A percentile compares a stretch with the other conserved stretches of the same genome.
Conservation (phyloP, 1,284 basidiomycete species). For the Tilletia setariae region DNA sequence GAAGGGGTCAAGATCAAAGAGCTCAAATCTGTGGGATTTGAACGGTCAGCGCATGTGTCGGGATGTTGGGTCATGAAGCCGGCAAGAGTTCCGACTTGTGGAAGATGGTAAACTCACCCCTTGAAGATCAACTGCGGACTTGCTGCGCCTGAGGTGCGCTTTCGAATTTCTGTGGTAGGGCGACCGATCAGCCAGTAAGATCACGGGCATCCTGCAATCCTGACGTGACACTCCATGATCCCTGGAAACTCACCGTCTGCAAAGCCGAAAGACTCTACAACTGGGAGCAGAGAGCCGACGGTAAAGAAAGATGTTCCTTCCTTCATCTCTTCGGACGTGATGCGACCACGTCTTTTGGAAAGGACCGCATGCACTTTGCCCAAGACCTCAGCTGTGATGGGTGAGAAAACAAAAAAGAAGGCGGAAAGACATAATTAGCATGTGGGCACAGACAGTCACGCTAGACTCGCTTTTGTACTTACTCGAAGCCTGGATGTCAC, state of each 20-base stretch:
- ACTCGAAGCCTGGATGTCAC: conserved; percentile 98
- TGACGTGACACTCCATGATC: too few relatives aligned
- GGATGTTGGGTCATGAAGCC: conserved; percentile 61
- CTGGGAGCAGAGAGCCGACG: conserved; percentile 83
- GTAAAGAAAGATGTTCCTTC: conserved; percentile 95
- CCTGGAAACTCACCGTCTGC: conserved; percentile 70
- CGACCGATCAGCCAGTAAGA: neutral
- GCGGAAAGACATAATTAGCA: too few relatives aligned
- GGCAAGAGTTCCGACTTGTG: neutral
- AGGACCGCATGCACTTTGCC: conserved; percentile 98
- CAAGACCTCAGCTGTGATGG: conserved; percentile 82
- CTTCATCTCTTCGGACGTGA: conserved; percentile 97
- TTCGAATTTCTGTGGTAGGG: conserved; percentile 74
- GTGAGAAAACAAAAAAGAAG: too few relatives aligned
- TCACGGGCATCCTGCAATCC: too few relatives aligned
- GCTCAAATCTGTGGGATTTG: conserved; percentile 30
- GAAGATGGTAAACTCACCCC: conserved; percentile 62
- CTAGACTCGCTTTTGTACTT: too few relatives aligned
- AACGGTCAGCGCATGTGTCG: too few relatives aligned
- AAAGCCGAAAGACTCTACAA: conserved; percentile 96
- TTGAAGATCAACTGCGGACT: conserved; percentile 94
- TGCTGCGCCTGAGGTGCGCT: conserved; percentile 90
- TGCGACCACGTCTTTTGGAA: conserved; percentile 80
- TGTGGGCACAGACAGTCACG: too few relatives aligned
- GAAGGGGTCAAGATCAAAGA: conserved; percentile 71